phyloP scores from a whole-genome alignment of 2,329 filamentous ascomycete species.

The Aphanoascus verrucosus region DNA sequence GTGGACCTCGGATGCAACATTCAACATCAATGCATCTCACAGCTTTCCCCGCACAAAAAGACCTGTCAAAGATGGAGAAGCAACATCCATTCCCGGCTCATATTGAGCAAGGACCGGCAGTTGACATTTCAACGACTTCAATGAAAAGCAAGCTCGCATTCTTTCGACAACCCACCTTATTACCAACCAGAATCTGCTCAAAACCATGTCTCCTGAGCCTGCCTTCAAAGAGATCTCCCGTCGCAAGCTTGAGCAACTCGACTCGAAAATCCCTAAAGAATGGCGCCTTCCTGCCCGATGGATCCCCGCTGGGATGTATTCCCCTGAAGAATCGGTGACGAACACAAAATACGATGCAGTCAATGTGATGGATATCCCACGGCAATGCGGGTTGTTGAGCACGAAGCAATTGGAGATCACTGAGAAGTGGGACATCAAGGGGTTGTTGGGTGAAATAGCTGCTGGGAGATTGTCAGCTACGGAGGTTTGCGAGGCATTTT shows the following conservation, averaged over 20 bases:
- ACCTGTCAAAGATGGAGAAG: no score
- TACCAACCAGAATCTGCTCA: not conserved
- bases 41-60: no score
- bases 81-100: no score
- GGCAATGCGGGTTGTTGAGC: slow-evolving; percentile 43
- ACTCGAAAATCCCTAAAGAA: slow-evolving; percentile 31
- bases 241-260: slow-evolving; percentile 31
- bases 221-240: slow-evolving; percentile 27
- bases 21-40: no score
- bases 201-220: slow-evolving; percentile 14
- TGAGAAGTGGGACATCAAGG: slow-evolving; percentile 40
- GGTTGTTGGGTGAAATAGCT: slow-evolving; percentile 29
- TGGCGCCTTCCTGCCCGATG: slow-evolving; percentile 29
- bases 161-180: no score
- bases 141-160: no score
- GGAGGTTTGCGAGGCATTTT: slow-evolving; percentile 45
- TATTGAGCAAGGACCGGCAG: no score
- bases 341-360: slow-evolving; percentile 25
- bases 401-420: slow-evolving; percentile 46
- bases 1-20: no score
- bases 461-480: slow-evolving; percentile 28
- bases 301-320: slow-evolving; percentile 29
- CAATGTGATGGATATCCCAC: slow-evolving; percentile 41
- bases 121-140: no score
- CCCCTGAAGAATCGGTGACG: slow-evolving; percentile 28